A percentile compares a stretch with the other conserved stretches of the same genome.
Conservation (phyloP, 2,329 filamentous ascomycete genomes). For the Xylaria sp. region DNA sequence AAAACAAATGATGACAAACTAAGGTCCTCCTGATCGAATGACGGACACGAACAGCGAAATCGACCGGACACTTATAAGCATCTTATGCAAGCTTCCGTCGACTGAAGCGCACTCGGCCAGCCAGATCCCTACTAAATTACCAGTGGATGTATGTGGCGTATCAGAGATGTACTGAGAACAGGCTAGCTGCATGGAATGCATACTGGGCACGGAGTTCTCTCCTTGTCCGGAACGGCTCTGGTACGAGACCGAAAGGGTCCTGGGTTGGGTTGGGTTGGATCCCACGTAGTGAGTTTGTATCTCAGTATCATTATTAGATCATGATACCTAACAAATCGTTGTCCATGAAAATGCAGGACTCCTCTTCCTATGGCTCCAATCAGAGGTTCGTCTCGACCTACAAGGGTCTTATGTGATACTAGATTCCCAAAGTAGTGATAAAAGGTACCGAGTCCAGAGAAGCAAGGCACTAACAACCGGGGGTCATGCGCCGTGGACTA, state of each 20-base stretch:
- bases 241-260: slow-evolving; percentile 23
- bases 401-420: slow-evolving; percentile 42
- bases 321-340: slow-evolving; percentile 31
- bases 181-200: slow-evolving; percentile 62
- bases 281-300: slow-evolving; percentile 34
- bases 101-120: slow-evolving; percentile 52
- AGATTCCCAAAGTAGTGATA: slow-evolving; percentile 35
- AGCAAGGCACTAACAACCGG: slow-evolving; percentile 40
- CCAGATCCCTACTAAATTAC: slow-evolving; percentile 55
- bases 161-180: slow-evolving; percentile 58
- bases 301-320: slow-evolving; percentile 25
- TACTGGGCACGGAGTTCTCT: slow-evolving; percentile 52
- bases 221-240: slow-evolving; percentile 33
- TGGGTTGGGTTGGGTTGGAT: slow-evolving; percentile 23
- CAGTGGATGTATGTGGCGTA: slow-evolving; percentile 60
- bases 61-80: slow-evolving; percentile 50
- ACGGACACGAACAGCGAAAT: slow-evolving; percentile 49
- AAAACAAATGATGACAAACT: slow-evolving; percentile 41
- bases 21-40: slow-evolving; percentile 48
- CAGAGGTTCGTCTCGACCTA: slow-evolving; percentile 25
- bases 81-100: slow-evolving; percentile 57
- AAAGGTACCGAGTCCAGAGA: slow-evolving; percentile 38
- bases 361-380: slow-evolving; percentile 28
- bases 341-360: slow-evolving; percentile 33
- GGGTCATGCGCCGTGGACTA: slow-evolving; percentile 28